phyloP scores from a whole-genome alignment of 305 asterid genomes.

The Fraxinus sp. region DNA sequence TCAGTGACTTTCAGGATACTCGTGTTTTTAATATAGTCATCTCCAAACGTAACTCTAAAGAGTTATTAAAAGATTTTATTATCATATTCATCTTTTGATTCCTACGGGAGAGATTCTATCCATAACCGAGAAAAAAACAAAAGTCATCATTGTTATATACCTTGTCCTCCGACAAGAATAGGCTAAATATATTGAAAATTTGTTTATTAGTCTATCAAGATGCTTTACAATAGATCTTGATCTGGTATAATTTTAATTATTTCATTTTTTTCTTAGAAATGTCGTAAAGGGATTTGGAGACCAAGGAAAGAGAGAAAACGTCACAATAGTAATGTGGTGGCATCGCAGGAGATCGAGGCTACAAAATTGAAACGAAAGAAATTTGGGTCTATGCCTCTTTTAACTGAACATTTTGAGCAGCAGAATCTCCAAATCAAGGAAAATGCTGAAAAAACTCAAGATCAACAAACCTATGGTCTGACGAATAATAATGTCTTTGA shows the following conservation, averaged over 20 bases:
- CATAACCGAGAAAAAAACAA: not conserved
- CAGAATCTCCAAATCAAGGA: not conserved
- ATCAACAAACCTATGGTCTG: not conserved
- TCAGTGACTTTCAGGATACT: not conserved
- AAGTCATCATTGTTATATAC: not conserved
- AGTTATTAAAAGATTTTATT: not conserved
- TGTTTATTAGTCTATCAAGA: not conserved
- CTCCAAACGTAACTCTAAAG: not conserved
- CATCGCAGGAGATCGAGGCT: not conserved
- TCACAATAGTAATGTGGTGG: not conserved
- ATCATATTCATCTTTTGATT: not conserved
- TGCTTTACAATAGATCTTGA: not conserved
- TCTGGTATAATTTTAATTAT: not conserved
- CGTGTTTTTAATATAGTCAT: not conserved
- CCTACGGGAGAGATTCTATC: not conserved
- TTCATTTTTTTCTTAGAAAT: constrained; percentile 29
- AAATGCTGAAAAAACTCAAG: not conserved
- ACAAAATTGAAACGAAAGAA: constrained; percentile 15
- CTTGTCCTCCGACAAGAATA: not conserved
- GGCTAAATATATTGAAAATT: not conserved
- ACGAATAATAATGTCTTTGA: not conserved
- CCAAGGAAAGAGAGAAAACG: constrained; percentile 25
- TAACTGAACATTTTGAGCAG: not conserved
- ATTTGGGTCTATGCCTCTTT: constrained; percentile 28
- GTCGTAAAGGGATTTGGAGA: constrained; percentile 38